These are phyloP conservation scores for Talaromyces trachyspermus DNA, from an alignment of 495 filamentous ascomycete species.

Conservation along the genomic window DNA sequence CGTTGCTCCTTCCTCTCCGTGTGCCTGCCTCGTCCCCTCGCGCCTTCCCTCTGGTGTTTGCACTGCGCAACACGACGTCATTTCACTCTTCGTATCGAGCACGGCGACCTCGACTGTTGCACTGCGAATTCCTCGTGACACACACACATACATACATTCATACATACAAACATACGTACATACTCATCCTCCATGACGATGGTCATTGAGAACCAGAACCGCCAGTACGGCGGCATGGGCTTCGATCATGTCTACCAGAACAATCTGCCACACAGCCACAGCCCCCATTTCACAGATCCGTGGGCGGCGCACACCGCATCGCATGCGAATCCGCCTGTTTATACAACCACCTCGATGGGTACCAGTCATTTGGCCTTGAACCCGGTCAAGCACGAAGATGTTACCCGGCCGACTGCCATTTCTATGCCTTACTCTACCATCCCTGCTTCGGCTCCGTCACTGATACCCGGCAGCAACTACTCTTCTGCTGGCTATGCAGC, in stretches of 20 bases:
- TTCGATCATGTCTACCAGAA: slow-evolving; percentile 74
- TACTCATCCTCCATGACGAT: slow-evolving; percentile 64
- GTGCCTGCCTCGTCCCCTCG: too few relatives aligned
- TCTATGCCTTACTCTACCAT: slow-evolving; percentile 68
- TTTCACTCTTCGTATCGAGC: too few relatives aligned
- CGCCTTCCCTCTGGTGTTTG: too few relatives aligned
- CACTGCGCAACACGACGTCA: too few relatives aligned
- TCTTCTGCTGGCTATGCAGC: slow-evolving; percentile 55
- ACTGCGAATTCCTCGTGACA: too few relatives aligned
- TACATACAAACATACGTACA: too few relatives aligned
- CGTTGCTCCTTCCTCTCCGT: too few relatives aligned
- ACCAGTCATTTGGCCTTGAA: slow-evolving; percentile 47
- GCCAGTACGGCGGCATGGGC: slow-evolving; percentile 66
- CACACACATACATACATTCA: too few relatives aligned
- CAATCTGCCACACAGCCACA: slow-evolving; percentile 56
- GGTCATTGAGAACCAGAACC: slow-evolving; percentile 83
- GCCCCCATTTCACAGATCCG: slow-evolving; percentile 88
- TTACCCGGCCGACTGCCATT: slow-evolving; percentile 51
- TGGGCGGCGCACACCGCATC: slow-evolving; percentile 62
- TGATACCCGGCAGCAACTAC: slow-evolving; percentile 63
- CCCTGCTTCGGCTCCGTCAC: slow-evolving; percentile 63
- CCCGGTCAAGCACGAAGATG: slow-evolving; percentile 49
- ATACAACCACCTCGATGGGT: slow-evolving; percentile 47
- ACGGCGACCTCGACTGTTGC: too few relatives aligned
- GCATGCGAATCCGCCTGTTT: slow-evolving; percentile 46